Evolutionary conservation across 306 rosid genomes (phyloP).

Genomic region (Fagus sylvatica): DNA sequence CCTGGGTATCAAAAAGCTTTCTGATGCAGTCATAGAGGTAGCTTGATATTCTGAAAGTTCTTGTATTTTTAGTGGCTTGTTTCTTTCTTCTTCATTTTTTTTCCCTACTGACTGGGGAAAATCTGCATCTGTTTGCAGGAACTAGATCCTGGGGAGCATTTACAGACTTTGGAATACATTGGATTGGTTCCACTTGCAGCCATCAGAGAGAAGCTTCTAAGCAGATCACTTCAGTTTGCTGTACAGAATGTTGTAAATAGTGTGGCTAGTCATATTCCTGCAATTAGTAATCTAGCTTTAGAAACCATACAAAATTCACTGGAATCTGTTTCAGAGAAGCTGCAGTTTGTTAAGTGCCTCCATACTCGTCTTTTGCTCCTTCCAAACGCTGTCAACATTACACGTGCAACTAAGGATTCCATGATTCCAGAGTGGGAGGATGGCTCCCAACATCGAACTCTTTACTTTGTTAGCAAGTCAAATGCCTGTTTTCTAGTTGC

Average conservation of each 20-base stretch:
- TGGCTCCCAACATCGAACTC: conserved; percentile 61
- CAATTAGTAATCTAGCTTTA: conserved; percentile 45
- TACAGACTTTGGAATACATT: conserved; percentile 55
- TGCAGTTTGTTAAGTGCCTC: conserved; percentile 80
- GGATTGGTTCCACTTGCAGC: conserved; percentile 53
- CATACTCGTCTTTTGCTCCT: conserved; percentile 76
- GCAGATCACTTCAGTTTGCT: conserved; percentile 79
- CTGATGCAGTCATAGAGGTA: conserved; percentile 89
- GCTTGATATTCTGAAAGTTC: conserved; percentile 24
- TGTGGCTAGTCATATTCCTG: conserved; percentile 67
- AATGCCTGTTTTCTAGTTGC: conserved; percentile 70
- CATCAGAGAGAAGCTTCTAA: conserved; percentile 68
- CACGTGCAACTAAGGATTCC: conserved; percentile 59
- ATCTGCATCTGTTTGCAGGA: conserved; percentile 59
- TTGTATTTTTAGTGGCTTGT: neutral
- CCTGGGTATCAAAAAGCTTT: conserved; percentile 76
- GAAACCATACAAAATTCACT: conserved; percentile 46
- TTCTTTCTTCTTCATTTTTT: conserved; percentile 3
- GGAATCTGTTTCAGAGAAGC: conserved; percentile 67
- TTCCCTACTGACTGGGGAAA: conserved; percentile 30
- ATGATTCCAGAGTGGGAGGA: conserved; percentile 69
- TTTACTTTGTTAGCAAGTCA: conserved; percentile 68
- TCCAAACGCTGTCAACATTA: conserved; percentile 76
- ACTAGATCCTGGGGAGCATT: conserved; percentile 60
- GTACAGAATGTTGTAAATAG: conserved; percentile 76